Evolutionary conservation across 352 stramenopile species (phyloP).

Genomic region (Phytophthora tubulina): DNA sequence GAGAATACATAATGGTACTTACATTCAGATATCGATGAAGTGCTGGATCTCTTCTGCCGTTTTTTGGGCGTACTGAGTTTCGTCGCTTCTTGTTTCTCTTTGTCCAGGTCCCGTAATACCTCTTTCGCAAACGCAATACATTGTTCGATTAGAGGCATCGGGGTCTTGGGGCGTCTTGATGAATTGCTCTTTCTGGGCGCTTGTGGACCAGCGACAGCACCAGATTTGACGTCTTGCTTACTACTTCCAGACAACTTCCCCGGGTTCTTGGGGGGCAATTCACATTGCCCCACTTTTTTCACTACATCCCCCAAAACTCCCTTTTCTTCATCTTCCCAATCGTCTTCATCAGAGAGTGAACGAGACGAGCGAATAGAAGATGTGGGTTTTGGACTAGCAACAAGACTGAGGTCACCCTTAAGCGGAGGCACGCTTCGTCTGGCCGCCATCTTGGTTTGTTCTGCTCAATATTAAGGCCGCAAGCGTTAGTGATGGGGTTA

Average conservation of each 20-base stretch:
- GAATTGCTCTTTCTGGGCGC: constrained; percentile 6
- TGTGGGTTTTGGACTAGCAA: constrained; percentile 13
- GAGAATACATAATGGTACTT: constrained; percentile 9
- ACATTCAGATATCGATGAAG: neutral
- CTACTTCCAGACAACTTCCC: neutral
- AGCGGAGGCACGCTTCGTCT: constrained; percentile 21
- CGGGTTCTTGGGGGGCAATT: neutral
- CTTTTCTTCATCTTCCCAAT: constrained; percentile 36
- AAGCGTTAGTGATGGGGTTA: neutral
- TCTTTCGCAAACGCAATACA: constrained; percentile 26
- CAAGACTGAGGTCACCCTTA: constrained; percentile 12
- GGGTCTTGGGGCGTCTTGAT: neutral
- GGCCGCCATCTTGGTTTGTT: constrained; percentile 10
- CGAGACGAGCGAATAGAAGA: neutral
- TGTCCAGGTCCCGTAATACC: constrained; percentile 13
- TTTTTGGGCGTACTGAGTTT: neutral
- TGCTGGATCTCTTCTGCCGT: neutral
- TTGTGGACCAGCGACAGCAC: neutral
- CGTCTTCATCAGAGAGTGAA: constrained; percentile 11
- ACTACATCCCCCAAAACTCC: constrained; percentile 7
- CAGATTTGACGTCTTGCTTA: neutral
- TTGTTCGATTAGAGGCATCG: constrained; percentile 29
- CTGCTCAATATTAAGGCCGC: constrained; percentile 5
- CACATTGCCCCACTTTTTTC: neutral
- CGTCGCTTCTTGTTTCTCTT: constrained; percentile 4